phyloP scores from a whole-genome alignment of 2,329 filamentous ascomycete genomes.

The Thelonectria olida region DNA sequence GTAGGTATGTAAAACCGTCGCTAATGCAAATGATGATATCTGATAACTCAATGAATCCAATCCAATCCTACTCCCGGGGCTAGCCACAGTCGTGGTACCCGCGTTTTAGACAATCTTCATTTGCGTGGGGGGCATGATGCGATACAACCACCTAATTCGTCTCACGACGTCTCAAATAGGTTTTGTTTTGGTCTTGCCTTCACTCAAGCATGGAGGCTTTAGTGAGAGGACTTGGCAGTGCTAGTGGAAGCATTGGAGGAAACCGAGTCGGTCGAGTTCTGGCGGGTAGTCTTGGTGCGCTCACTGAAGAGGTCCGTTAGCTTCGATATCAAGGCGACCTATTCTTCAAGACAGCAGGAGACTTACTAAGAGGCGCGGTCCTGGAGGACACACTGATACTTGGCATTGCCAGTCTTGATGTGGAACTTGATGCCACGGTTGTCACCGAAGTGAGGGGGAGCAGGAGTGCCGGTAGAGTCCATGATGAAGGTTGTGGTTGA shows the following conservation, averaged over 20 bases:
- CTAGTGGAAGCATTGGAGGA: conserved; percentile 42
- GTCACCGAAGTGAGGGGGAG: conserved; percentile 45
- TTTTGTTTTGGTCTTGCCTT: not conserved
- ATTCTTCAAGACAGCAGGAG: not conserved
- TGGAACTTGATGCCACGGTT: conserved; percentile 56
- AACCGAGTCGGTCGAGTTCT: conserved; percentile 48
- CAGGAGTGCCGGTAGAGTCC: conserved; percentile 31
- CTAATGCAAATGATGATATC: conserved; percentile 36
- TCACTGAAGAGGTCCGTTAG: conserved; percentile 45
- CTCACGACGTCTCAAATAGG: not conserved
- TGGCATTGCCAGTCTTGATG: conserved; percentile 53
- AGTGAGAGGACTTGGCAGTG: conserved; percentile 36
- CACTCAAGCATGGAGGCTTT: conserved; percentile 3
- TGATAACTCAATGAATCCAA: conserved; percentile 24
- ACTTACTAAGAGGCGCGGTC: conserved; percentile 57
- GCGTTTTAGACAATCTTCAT: conserved; percentile 6
- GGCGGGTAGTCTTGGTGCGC: conserved; percentile 50
- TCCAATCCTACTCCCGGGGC: conserved; percentile 22
- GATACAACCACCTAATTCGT: conserved; percentile 9
- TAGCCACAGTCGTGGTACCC: conserved; percentile 12
- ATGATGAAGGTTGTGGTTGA: conserved; percentile 27
- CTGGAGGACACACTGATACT: conserved; percentile 53
- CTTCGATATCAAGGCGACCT: not conserved
- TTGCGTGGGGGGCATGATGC: conserved; percentile 4
- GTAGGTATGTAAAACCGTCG: conserved; percentile 28